Evolutionary conservation across 2,329 filamentous ascomycete genomes (phyloP).

Genomic region (Pseudogymnoascus sp.): DNA sequence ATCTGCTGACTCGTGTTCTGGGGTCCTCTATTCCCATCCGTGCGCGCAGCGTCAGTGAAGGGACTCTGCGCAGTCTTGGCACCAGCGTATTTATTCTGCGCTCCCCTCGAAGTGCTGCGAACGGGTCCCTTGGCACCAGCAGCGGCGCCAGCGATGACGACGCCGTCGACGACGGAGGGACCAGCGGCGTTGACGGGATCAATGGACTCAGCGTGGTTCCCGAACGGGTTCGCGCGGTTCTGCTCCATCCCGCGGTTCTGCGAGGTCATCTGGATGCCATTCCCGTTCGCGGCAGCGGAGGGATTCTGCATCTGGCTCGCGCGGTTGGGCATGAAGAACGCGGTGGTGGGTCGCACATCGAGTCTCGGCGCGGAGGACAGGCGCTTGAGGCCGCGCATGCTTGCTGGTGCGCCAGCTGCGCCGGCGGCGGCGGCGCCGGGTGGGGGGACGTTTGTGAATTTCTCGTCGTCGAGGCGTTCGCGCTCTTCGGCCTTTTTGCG

Average conservation of each 20-base stretch:
- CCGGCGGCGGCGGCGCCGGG: conserved; percentile 23
- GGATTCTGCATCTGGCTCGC: conserved; percentile 28
- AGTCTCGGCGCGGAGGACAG: conserved; percentile 62
- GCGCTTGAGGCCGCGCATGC: conserved; percentile 16
- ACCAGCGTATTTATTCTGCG: background rate
- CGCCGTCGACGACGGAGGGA: conserved; percentile 33
- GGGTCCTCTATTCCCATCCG: background rate
- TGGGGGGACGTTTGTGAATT: conserved; percentile 38
- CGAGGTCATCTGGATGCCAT: conserved; percentile 34
- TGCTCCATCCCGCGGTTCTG: conserved; percentile 29
- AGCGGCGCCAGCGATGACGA: conserved; percentile 32
- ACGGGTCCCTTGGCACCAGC: conserved; percentile 25
- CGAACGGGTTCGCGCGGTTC: conserved; percentile 64
- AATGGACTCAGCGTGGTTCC: conserved; percentile 46
- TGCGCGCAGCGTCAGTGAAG: conserved; percentile 16
- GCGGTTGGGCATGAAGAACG: conserved; percentile 66
- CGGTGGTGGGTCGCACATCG: conserved; percentile 73
- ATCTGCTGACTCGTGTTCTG: background rate
- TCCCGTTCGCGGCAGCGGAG: conserved; percentile 31
- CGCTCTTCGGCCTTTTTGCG: conserved; percentile 59
- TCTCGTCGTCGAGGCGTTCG: conserved; percentile 55
- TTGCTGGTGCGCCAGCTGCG: conserved; percentile 12
- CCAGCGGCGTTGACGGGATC: conserved; percentile 34
- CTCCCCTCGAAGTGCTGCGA: background rate
- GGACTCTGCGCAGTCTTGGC: background rate